phyloP scores from a whole-genome alignment of 768 basidiomycete species.

The Phaeotremella skinneri region DNA sequence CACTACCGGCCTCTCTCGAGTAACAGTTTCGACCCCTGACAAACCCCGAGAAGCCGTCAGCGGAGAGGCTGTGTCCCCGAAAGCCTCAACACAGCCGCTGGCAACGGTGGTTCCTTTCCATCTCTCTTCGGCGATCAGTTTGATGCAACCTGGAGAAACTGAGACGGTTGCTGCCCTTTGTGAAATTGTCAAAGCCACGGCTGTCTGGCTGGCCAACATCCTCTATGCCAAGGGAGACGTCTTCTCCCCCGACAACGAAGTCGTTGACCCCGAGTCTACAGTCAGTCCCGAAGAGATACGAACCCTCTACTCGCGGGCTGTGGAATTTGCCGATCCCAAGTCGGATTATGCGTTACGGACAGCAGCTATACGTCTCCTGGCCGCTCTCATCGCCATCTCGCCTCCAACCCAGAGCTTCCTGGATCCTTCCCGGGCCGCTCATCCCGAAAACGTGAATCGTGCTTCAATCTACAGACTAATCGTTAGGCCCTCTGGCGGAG shows the following conservation, averaged over 20 bases:
- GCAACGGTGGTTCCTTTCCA: conserved; percentile 14
- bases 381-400: conserved; percentile 28
- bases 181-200: conserved; percentile 36
- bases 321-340: conserved; percentile 22
- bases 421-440: neutral
- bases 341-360: conserved; percentile 24
- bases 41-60: conserved; percentile 7
- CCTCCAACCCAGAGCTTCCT: conserved; percentile 20
- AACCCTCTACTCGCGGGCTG: conserved; percentile 27
- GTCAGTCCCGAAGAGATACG: conserved; percentile 16
- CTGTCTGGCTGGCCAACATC: conserved; percentile 25
- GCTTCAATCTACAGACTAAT: conserved; percentile 29
- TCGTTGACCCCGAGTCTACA: neutral
- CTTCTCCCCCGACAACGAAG: conserved; percentile 1
- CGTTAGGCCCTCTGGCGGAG: conserved; percentile 5
- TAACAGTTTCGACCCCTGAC: neutral
- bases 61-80: conserved; percentile 6
- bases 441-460: conserved; percentile 26
- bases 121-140: conserved; percentile 14
- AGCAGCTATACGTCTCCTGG: conserved; percentile 36
- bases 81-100: neutral
- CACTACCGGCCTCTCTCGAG: neutral
- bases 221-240: conserved; percentile 17
- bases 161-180: conserved; percentile 20
- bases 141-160: conserved; percentile 16